Evolutionary conservation across 352 stramenopile genomes (phyloP), one percentile per base, ranked within the genome.

Genomic region (Phytophthora sp.): DNA sequence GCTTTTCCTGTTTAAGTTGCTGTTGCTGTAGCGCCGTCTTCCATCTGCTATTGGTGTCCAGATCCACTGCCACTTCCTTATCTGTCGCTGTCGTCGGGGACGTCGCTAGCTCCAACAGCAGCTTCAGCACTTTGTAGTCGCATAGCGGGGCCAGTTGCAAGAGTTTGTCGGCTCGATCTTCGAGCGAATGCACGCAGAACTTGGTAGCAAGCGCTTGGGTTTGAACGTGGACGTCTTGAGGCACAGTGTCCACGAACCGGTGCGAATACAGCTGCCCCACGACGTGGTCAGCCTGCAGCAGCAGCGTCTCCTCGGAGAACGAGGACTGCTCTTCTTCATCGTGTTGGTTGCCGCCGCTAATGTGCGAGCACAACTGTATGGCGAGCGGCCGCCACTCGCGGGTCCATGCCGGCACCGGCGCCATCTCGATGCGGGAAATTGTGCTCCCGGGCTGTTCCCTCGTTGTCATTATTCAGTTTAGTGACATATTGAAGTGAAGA

Each of bases 321-420:
- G 18, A 21, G 21, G 50, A 20, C n/a, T 58, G 31, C 0, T 18
- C 39, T 27, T 52, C 42, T 11, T 44, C 31, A 35, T 73, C 24
- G 0, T 20, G 4, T 11, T 44, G 13, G 3, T 30, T 26, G 15
- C 3, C 44, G 31, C 52, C 36, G 26, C 60, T 47, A 11, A 80
- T 50, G 12, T 62, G 70, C 26, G 39, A 69, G 29, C 70, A 88
- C 26, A 91, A 72, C 49, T 89, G 66, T 57, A 59, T 69, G 27
- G 58, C 71, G 21, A 88, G 80, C 55, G 83, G 80, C 33, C 79
- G 79, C 83, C 80, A 91, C 63, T 90, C 77, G 41, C 58, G 58
- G 4, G 83, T 87, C 83, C 83, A 91, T 42, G 69, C 71, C 1
- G 83, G 79, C 9, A 78, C 44, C 18, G 71, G 57, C 9, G 68